These are phyloP conservation scores for Trichoderma breve DNA, from an alignment of 2,329 filamentous ascomycete species.

Conservation along the genomic window DNA sequence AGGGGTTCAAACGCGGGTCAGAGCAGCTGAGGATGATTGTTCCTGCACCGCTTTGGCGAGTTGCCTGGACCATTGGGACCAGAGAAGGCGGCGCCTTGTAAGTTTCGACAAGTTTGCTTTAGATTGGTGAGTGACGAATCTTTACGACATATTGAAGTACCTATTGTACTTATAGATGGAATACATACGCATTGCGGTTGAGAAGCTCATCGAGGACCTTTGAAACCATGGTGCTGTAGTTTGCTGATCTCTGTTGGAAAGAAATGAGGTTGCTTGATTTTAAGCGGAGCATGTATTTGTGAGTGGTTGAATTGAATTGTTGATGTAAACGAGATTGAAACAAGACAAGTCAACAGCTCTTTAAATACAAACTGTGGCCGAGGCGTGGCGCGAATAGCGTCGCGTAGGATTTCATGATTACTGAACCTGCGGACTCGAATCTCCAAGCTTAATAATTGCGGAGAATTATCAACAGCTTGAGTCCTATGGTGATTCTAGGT, in stretches of 20 bases:
- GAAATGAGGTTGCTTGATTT: background rate
- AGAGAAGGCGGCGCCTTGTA: background rate
- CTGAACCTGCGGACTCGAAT: background rate
- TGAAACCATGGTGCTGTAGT: background rate
- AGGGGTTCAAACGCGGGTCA: background rate
- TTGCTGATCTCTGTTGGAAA: background rate
- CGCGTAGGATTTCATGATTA: background rate
- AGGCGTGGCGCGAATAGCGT: background rate
- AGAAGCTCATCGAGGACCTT: background rate
- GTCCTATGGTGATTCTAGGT: no score
- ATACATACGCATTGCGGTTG: background rate
- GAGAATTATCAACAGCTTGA: background rate
- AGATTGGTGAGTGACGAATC: background rate
- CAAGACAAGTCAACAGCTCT: background rate
- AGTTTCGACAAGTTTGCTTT: background rate
- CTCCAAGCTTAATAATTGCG: background rate
- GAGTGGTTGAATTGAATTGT: background rate
- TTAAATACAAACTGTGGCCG: background rate
- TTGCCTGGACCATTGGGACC: background rate
- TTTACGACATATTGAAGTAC: no score
- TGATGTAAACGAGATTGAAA: background rate
- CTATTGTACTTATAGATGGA: background rate
- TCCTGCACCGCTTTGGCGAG: background rate
- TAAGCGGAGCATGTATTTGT: background rate
- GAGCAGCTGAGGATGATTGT: constrained; percentile 6